Base-by-base conservation (phyloP, 805 yeast genomes). In the Yamadazyma phyllophila region DNA sequence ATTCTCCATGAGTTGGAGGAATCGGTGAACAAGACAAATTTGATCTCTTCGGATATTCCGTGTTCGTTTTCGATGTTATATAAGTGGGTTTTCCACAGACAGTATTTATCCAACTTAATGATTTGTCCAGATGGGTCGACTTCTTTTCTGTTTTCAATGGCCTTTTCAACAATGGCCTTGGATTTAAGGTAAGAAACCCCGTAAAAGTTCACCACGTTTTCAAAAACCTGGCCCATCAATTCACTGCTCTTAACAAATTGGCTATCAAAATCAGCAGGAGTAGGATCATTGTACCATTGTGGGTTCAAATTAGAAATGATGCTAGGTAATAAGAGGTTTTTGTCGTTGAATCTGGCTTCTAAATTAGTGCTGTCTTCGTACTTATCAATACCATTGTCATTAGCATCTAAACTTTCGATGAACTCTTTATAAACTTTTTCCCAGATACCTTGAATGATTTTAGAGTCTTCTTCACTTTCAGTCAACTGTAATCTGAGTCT, bases 61-160 rank as follows among this genome's bases (percentile, higher is more conserved):
- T 77, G 67, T 47, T 77, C 83, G 53, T 72, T 76, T 65, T 94
- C 97, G 47, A 88, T 72, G 14, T 73, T 71, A 62, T 81, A 88
- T 40, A 92, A 72, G 63, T 94, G 98, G 61, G 89, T 97, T 64
- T 90, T 91, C 99, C 99, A 94, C 39, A 96, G 96, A 43, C 88
- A 86, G 62, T 85, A 88, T 50, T 78, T 77, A n/a, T 78, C 81
- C 50, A 94, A 74, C 3, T 87, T 76, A 9, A 94, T 56, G 36
- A 92, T 82, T 51, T 83, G 80, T 34, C 97, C 97, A 17, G 85
- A 76, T 45, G 66, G 50, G 58, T 89, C 88, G 43, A 79, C 78
- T 20, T 80, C 66, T 41, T 67, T 67, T 59, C 97, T 78, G n/a
- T 56, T 53, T 3, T 69, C 70, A 54, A 90, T 78, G 0, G 96